Conservation (phyloP, 345 rosid species). For the Pistacia vera region DNA sequence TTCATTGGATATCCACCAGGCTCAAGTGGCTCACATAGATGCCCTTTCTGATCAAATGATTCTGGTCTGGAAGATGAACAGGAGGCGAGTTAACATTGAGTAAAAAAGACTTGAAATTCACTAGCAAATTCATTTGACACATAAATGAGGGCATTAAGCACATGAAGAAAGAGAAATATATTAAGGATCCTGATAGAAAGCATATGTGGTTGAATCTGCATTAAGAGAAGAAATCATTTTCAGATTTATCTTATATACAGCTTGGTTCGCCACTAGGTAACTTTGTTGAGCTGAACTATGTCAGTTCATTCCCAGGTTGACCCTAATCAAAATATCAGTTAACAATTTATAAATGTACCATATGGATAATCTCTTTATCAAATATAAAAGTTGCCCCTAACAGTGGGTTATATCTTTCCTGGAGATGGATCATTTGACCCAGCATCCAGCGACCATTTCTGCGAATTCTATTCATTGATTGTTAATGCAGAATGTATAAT, state of each 20-base stretch:
- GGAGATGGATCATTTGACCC: neutral
- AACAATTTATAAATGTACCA: neutral
- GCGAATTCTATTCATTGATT: neutral
- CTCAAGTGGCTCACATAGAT: constrained; percentile 41
- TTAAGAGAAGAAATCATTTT: too few species aligned
- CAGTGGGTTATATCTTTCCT: neutral
- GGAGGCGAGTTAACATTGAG: neutral
- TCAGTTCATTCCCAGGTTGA: neutral
- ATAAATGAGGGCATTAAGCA: neutral
- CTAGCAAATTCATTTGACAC: neutral
- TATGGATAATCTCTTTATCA: neutral
- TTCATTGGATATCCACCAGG: constrained; percentile 55
- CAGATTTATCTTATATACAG: neutral
- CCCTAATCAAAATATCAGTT: neutral
- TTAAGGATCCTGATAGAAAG: neutral
- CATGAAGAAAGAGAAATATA: neutral
- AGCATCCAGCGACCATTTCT: neutral
- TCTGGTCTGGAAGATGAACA: constrained; percentile 47
- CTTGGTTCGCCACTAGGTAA: neutral
- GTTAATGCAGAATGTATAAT: neutral
- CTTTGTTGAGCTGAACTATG: neutral
- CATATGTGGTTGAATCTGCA: neutral
- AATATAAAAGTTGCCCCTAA: neutral
- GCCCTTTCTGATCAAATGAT: constrained; percentile 61
- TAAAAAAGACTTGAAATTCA: neutral